A percentile compares a stretch with the other conserved stretches of the same genome.
These are phyloP conservation scores for Caloboletus inedulis DNA, from an alignment of 1,284 basidiomycete species.

Conservation along the genomic window DNA sequence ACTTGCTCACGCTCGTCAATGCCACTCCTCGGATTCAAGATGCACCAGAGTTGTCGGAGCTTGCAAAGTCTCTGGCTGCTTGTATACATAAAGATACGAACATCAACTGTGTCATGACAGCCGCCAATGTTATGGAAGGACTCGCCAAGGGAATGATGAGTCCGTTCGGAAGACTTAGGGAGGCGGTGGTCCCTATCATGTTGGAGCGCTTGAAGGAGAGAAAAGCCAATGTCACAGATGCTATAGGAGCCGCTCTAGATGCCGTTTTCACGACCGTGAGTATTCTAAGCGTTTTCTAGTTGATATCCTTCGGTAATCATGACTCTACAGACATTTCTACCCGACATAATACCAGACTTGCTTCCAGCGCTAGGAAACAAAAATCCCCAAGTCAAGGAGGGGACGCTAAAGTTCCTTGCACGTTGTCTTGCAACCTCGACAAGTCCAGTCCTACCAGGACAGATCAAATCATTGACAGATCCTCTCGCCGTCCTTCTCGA, in stretches of 20 bases:
- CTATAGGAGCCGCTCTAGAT: slow-evolving; percentile 85
- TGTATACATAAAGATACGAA: slow-evolving; percentile 91
- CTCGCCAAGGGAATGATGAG: slow-evolving; percentile 80
- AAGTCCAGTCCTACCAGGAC: slow-evolving; percentile 65
- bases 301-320: slow-evolving; percentile 12
- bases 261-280: slow-evolving; percentile 84
- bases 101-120: slow-evolving; percentile 91
- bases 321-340: slow-evolving; percentile 63
- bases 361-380: slow-evolving; percentile 80
- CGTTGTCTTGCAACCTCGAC: slow-evolving; percentile 75
- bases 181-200: slow-evolving; percentile 75
- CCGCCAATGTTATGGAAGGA: slow-evolving; percentile 83
- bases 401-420: slow-evolving; percentile 84
- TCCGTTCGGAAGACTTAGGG: slow-evolving; percentile 75
- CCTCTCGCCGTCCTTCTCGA: slow-evolving; percentile 75
- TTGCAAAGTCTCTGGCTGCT: slow-evolving; percentile 74
- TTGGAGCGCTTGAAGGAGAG: slow-evolving; percentile 94
- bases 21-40: slow-evolving; percentile 79
- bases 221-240: slow-evolving; percentile 88
- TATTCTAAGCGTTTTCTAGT: slow-evolving; percentile 12
- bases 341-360: slow-evolving; percentile 85
- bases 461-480: slow-evolving; percentile 85
- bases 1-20: slow-evolving; percentile 71
- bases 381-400: slow-evolving; percentile 97
- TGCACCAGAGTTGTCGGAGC: slow-evolving; percentile 67